Conservation (phyloP, 768 basidiomycete species). For the Mycena metata region DNA sequence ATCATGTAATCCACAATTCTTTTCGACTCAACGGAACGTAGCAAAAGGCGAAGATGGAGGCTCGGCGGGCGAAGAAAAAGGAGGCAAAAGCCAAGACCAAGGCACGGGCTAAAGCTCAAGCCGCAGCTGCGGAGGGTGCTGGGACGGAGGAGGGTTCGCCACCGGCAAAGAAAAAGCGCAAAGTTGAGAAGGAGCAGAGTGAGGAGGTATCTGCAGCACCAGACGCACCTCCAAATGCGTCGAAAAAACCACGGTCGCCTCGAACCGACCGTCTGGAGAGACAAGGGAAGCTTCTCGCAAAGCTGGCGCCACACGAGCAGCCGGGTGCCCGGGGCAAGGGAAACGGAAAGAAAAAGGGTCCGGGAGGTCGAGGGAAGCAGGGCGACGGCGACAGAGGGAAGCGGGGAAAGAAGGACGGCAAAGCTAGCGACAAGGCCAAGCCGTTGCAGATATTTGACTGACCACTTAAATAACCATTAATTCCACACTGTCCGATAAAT, state of each 20-base stretch:
- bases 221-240: not conserved
- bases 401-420: constrained; percentile 31
- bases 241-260: constrained; percentile 33
- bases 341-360: constrained; percentile 30
- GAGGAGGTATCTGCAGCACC: not conserved
- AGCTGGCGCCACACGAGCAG: constrained; percentile 13
- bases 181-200: constrained; percentile 29
- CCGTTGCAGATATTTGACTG: constrained; percentile 38
- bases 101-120: constrained; percentile 51
- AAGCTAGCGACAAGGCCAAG: constrained; percentile 24
- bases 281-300: constrained; percentile 27
- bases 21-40: constrained; percentile 8
- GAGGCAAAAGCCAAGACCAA: constrained; percentile 62
- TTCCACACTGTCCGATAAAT: constrained; percentile 37
- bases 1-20: not conserved
- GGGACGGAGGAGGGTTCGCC: not conserved
- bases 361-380: not conserved
- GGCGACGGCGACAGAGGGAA: constrained; percentile 27
- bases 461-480: constrained; percentile 20
- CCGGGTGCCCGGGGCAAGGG: constrained; percentile 31
- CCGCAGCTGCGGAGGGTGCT: constrained; percentile 29
- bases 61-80: constrained; percentile 60
- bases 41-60: constrained; percentile 64
- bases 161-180: constrained; percentile 37
- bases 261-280: constrained; percentile 28